Percentiles rank a stretch among this genome's conserved stretches.
phyloP scores from a whole-genome alignment of 169 alveolate species.

The Besnoitia besnoiti region DNA sequence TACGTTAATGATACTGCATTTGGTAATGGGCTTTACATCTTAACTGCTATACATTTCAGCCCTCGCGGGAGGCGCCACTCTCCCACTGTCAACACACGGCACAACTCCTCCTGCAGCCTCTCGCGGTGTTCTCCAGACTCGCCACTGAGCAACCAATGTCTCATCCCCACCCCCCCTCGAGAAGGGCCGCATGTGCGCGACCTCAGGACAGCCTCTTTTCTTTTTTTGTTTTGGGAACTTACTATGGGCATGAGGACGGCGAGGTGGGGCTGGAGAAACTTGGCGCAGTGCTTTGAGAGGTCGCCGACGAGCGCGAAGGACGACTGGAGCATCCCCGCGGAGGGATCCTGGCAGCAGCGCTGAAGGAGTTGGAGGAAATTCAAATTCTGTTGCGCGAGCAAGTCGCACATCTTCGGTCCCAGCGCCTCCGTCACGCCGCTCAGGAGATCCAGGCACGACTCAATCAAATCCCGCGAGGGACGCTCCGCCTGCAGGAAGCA shows the following conservation, averaged over 20 bases:
- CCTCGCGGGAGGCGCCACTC: too few species aligned
- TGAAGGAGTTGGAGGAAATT: slow-evolving; percentile 55
- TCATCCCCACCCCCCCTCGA: too few species aligned
- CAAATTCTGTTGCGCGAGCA: slow-evolving; percentile 24
- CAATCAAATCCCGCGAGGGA: slow-evolving; percentile 39
- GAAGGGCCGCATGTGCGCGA: too few species aligned
- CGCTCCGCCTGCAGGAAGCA: slow-evolving; percentile 43
- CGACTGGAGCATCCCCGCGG: slow-evolving; percentile 71
- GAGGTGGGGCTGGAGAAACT: slow-evolving; percentile 55
- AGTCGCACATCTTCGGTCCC: slow-evolving; percentile 39
- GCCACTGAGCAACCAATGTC: too few species aligned
- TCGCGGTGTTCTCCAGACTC: too few species aligned
- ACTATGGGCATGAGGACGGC: slow-evolving; percentile 34
- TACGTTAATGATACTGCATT: too few species aligned
- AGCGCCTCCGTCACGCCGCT: slow-evolving; percentile 69
- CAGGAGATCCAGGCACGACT: slow-evolving; percentile 51
- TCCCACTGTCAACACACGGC: too few species aligned
- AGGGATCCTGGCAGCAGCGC: slow-evolving; percentile 68
- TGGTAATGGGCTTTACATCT: too few species aligned
- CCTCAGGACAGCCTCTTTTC: too few species aligned
- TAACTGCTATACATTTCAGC: too few species aligned
- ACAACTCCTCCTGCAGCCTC: too few species aligned
- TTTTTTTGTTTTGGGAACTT: not conserved
- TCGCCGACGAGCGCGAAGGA: slow-evolving; percentile 82
- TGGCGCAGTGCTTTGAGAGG: slow-evolving; percentile 73